Conservation (phyloP, 192 early-diverging fungal species). For the Linnemannia exigua region DNA sequence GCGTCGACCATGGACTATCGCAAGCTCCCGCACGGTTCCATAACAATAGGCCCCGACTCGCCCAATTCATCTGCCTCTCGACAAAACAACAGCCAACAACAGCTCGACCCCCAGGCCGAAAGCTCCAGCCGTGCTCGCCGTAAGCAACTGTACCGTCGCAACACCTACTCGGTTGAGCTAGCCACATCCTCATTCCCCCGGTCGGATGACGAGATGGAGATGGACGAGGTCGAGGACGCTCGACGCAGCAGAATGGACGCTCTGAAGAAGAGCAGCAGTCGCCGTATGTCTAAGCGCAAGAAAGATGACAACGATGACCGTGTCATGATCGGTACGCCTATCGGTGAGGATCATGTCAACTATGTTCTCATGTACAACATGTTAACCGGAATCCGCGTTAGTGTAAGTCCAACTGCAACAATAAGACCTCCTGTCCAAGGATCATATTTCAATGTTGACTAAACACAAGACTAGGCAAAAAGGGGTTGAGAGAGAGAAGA, state of each 20-base stretch:
- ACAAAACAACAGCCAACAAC: conserved; percentile 21
- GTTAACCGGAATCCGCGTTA: conserved; percentile 96
- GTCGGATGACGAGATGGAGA: conserved; percentile 59
- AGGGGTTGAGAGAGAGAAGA: not conserved
- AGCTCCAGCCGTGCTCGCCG: conserved; percentile 28
- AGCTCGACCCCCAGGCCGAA: conserved; percentile 12
- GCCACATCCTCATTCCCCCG: conserved; percentile 51
- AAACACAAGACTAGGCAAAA: not conserved
- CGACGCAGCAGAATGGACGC: conserved; percentile 45
- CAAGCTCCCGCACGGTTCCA: conserved; percentile 18
- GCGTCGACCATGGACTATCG: conserved; percentile 53
- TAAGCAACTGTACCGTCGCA: conserved; percentile 54
- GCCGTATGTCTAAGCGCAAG: conserved; percentile 60
- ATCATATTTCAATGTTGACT: not conserved
- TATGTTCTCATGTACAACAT: conserved; percentile 99
- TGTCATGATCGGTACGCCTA: conserved; percentile 82
- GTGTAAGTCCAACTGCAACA: conserved; percentile 66
- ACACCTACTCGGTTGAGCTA: conserved; percentile 61
- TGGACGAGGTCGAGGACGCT: conserved; percentile 57
- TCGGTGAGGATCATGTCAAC: conserved; percentile 95
- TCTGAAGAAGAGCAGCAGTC: conserved; percentile 52
- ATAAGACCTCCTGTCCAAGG: not conserved
- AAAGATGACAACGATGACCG: conserved; percentile 62
- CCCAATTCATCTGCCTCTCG: conserved; percentile 20
- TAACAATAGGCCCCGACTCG: conserved; percentile 25